phyloP scores from a whole-genome alignment of 768 basidiomycete species.

The Serpula lacrymans region DNA sequence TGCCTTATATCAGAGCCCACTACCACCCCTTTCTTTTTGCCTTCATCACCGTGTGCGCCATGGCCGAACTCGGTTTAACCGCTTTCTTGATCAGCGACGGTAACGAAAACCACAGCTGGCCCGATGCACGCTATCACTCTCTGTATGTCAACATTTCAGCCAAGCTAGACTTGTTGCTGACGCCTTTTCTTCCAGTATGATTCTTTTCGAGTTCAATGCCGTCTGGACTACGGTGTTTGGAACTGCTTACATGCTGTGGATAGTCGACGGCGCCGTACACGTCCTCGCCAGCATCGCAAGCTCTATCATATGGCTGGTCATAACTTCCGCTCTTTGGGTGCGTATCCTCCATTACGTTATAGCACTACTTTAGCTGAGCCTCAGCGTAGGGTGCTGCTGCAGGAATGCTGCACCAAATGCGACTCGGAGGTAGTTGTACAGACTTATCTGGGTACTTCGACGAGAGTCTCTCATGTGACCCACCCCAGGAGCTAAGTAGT shows the following conservation, averaged over 20 bases:
- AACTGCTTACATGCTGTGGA: slow-evolving; percentile 68
- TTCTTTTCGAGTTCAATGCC: slow-evolving; percentile 60
- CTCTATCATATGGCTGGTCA: slow-evolving; percentile 68
- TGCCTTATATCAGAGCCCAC: slow-evolving; percentile 45
- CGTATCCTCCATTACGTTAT: slow-evolving; percentile 16
- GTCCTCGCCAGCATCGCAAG: slow-evolving; percentile 75
- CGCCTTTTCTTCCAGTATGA: too few relatives aligned
- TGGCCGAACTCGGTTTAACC: slow-evolving; percentile 73
- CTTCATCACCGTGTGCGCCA: slow-evolving; percentile 61
- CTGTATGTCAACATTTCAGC: slow-evolving; percentile 40
- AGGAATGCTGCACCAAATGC: slow-evolving; percentile 64
- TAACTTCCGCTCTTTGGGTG: slow-evolving; percentile 69
- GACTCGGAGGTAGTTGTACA: slow-evolving; percentile 60
- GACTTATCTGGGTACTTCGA: slow-evolving; percentile 30
- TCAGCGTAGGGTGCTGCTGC: slow-evolving; percentile 60
- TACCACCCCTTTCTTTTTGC: slow-evolving; percentile 63
- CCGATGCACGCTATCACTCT: slow-evolving; percentile 59
- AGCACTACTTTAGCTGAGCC: slow-evolving; percentile 2
- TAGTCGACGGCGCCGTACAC: slow-evolving; percentile 61
- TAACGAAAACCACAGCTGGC: slow-evolving; percentile 60
- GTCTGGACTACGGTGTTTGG: slow-evolving; percentile 76
- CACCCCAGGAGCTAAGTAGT: slow-evolving; percentile 18
- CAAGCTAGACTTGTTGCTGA: slow-evolving; percentile 8
- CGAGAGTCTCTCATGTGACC: slow-evolving; percentile 19
- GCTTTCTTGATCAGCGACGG: slow-evolving; percentile 70